Percentiles rank a stretch among this genome's conserved stretches.
Evolutionary conservation across 352 stramenopile genomes (phyloP).

Genomic region (Globisporangium perplexum): DNA sequence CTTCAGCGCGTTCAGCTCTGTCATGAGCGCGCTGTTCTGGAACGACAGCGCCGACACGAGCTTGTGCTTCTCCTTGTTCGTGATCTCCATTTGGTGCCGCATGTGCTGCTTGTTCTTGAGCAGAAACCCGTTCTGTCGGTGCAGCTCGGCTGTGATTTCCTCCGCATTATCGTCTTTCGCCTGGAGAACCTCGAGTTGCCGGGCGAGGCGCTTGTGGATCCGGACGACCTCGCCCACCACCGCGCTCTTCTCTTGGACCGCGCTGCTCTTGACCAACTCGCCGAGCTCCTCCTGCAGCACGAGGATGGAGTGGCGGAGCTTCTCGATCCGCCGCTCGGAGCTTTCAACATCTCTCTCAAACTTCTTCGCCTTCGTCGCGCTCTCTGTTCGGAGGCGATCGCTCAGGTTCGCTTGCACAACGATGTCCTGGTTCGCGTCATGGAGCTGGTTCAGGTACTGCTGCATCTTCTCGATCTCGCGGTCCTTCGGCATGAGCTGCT

Average conservation of each 20-base stretch:
- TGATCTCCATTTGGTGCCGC: constrained; percentile 52
- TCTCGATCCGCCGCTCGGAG: constrained; percentile 32
- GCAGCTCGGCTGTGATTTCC: constrained; percentile 61
- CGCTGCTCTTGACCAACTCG: constrained; percentile 48
- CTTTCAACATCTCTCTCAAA: constrained; percentile 31
- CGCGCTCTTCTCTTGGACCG: constrained; percentile 55
- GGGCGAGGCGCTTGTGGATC: constrained; percentile 55
- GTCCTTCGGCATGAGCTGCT: constrained; percentile 66
- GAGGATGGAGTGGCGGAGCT: constrained; percentile 45
- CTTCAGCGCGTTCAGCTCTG: constrained; percentile 54
- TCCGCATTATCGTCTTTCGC: constrained; percentile 40
- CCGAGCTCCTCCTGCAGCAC: constrained; percentile 62
- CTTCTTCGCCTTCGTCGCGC: constrained; percentile 30
- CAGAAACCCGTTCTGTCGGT: constrained; percentile 70
- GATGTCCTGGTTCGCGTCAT: constrained; percentile 63
- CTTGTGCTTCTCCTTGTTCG: constrained; percentile 64
- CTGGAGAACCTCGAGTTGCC: constrained; percentile 48
- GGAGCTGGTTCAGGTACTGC: constrained; percentile 45
- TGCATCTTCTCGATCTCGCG: constrained; percentile 60
- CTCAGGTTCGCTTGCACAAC: constrained; percentile 66
- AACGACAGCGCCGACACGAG: constrained; percentile 60
- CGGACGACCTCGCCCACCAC: constrained; percentile 56
- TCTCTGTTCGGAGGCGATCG: constrained; percentile 49
- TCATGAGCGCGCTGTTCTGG: constrained; percentile 62
- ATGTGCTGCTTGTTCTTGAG: constrained; percentile 73